Evolutionary conservation across 2,329 filamentous ascomycete genomes (phyloP), one percentile per base, ranked within the genome.

Genomic region (Phaeosphaeriaceae sp.): DNA sequence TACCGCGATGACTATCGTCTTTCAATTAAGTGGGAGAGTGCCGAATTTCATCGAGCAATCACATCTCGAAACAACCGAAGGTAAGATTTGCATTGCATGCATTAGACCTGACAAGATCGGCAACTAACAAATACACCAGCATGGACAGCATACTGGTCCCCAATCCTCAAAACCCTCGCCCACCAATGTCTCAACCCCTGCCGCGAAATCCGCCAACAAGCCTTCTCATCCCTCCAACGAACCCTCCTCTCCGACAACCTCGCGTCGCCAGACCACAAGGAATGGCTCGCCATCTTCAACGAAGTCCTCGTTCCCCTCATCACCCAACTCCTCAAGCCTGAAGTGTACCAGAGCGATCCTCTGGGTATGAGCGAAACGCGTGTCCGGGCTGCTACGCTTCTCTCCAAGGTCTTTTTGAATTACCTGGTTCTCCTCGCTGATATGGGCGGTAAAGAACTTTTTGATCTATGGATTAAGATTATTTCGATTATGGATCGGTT

Each of bases 81-180:
- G 88, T 89, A 74, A 53, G 11, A n/a, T n/a, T n/a, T n/a, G n/a
- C n/a, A n/a, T n/a, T n/a, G n/a, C n/a, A n/a, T n/a, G n/a, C n/a
- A n/a, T n/a, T n/a, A n/a, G n/a, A n/a, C n/a, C n/a, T n/a, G n/a
- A n/a, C 6, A 26, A 26, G 11, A 7, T 26, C 6, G 23, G 5
- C 8, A 33, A 32, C 55, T 66, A 16, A 67, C 47, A 11, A 23
- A 15, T 5, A 13, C 20, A 2, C 28, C 37, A 89, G 94, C 94
- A 12, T 99, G 94, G 94, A 92, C 91, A 42, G 91, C 94, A 7
- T 99, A 99, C 72, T 99, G 94, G 94, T 87, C 92, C 12, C 94
- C 93, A 1, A 92, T 99, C 20, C 94, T 99, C 74, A 86, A 91
- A 61, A 89, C 91, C 5, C 78, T 99, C 15, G 94, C 89, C 3